These are phyloP conservation scores for Sclerotinia subarctica DNA, from an alignment of 2,329 filamentous ascomycete species.

Conservation along the genomic window DNA sequence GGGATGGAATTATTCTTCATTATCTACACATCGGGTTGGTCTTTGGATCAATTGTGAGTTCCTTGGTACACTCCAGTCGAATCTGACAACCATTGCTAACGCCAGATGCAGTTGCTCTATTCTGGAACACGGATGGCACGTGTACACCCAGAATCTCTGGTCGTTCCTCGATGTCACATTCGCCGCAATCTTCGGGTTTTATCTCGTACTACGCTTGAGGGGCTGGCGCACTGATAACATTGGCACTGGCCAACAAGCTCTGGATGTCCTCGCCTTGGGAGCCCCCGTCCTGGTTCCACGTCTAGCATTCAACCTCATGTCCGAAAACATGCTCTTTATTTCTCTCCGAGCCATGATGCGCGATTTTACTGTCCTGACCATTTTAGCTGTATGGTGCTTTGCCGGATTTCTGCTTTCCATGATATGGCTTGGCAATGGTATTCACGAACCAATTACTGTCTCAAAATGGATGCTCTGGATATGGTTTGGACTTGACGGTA, in stretches of 20 bases:
- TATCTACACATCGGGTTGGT: constrained; percentile 73
- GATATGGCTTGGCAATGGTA: constrained; percentile 69
- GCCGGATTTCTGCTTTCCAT: constrained; percentile 76
- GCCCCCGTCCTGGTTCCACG: constrained; percentile 76
- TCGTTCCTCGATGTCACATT: constrained; percentile 82
- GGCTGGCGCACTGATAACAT: constrained; percentile 52
- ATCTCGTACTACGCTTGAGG: constrained; percentile 65
- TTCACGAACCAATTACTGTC: constrained; percentile 64
- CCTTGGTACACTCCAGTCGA: constrained; percentile 51
- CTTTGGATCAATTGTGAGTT: constrained; percentile 41
- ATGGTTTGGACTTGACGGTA: constrained; percentile 79
- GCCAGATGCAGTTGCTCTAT: constrained; percentile 52
- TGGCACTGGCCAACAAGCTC: constrained; percentile 59
- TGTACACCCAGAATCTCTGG: constrained; percentile 87
- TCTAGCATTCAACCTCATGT: constrained; percentile 77
- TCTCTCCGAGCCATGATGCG: constrained; percentile 81
- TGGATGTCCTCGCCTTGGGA: constrained; percentile 75
- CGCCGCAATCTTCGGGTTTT: constrained; percentile 65
- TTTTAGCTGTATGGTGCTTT: constrained; percentile 79
- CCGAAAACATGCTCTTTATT: constrained; percentile 80
- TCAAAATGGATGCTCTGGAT: constrained; percentile 92
- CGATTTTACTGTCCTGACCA: constrained; percentile 75
- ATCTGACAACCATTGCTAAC: not conserved
- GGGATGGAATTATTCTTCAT: constrained; percentile 63
- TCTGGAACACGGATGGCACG: constrained; percentile 72